A percentile compares a stretch with the other conserved stretches of the same genome.
These are phyloP conservation scores for Trifolium dubium DNA, from an alignment of 306 rosid species.

Conservation along the genomic window DNA sequence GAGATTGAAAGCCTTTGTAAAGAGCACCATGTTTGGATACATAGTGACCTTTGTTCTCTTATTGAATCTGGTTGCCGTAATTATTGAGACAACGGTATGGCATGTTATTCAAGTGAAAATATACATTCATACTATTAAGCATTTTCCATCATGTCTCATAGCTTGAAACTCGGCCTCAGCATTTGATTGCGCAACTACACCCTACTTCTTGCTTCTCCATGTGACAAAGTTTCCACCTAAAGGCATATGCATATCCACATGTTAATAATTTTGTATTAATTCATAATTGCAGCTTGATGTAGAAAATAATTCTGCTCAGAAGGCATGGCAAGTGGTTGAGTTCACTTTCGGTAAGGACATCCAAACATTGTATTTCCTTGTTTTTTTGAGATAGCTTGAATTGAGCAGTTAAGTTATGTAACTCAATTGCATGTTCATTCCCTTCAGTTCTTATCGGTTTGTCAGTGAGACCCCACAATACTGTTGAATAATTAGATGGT, in stretches of 20 bases:
- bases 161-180: background rate
- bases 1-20: conserved; percentile 73
- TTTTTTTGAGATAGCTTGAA: conserved; percentile 23
- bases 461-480: conserved; percentile 8
- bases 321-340: conserved; percentile 85
- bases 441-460: conserved; percentile 24
- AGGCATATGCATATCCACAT: background rate
- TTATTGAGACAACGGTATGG: conserved; percentile 93
- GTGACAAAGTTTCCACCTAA: background rate
- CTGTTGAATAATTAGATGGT: conserved; percentile 20
- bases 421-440: conserved; percentile 34
- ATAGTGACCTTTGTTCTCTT: conserved; percentile 77
- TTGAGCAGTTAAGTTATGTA: conserved; percentile 13
- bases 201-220: background rate
- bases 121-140: conserved; percentile 13
- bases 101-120: conserved; percentile 34
- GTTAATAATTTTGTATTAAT: conserved; percentile 40
- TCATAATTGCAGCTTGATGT: conserved; percentile 82
- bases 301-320: conserved; percentile 72
- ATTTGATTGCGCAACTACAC: background rate
- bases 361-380: conserved; percentile 14
- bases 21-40: conserved; percentile 82
- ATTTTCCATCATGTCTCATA: background rate
- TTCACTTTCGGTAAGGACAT: conserved; percentile 79
- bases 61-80: conserved; percentile 76